Evolutionary conservation across 2,329 filamentous ascomycete species (phyloP), one percentile per base, ranked within the genome.

Genomic region (Hypoxylon sp.): DNA sequence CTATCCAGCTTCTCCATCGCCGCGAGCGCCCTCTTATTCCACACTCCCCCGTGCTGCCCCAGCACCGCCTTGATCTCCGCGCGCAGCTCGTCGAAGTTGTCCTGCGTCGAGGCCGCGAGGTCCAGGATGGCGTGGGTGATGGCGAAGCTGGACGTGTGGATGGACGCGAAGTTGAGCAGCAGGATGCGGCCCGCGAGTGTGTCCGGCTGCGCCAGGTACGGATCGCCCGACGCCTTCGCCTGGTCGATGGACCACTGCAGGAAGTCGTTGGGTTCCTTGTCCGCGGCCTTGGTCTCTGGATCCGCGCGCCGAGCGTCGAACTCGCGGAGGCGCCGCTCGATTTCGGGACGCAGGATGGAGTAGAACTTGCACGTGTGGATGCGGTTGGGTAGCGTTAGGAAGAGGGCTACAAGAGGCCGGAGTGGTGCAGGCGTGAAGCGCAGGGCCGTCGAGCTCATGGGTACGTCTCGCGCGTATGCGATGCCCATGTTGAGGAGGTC

Each of bases 61-160:
- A 80, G 74, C 28, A 75, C 76, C 13, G 61, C 45, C 11, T 73
- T 62, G 25, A 83, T 82, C 73, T 86, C 84, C 17, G 79, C 74
- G 2, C 84, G 79, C 25, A 85, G 74, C 48, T 82, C 80, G 34
- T 83, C 79, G 34, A 85, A 71, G 71, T 81, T 80, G 63, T 84
- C 67, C 3, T 59, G 41, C 19, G 49, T 25, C 4, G 81, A 23
- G 75, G 80, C 48, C 1, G 77, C 78, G 1, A 87, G 76, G 62
- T 87, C 83, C 36, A 81, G 80, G 36, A 87, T 69, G 7, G 38
- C 80, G 67, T 67, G 81, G 1, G 79, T 79, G 5, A 79, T 68
- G 32, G 77, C 66, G 52, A 79, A 76, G n/a, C 78, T 75, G 2
- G 78, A 80, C 1, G 81, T 81, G 64, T 81, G 79, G 28, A 82